phyloP scores from a whole-genome alignment of 2,329 filamentous ascomycete species.

The Ramularia endophylla region DNA sequence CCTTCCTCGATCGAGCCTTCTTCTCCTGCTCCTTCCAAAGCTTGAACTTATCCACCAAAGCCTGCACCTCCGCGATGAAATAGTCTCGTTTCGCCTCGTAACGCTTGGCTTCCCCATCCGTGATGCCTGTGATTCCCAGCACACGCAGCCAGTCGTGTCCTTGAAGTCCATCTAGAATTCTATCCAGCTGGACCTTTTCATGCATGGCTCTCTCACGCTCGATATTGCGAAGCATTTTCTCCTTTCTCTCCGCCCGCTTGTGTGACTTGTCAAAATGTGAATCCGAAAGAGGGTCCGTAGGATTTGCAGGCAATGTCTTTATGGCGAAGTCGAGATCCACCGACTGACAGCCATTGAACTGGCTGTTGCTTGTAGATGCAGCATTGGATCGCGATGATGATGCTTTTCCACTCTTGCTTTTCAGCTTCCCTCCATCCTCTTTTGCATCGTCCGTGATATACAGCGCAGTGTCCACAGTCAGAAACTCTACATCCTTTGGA shows the following conservation, averaged over 20 bases:
- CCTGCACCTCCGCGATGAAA: slow-evolving; percentile 77
- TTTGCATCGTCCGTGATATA: slow-evolving; percentile 27
- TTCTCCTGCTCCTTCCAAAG: slow-evolving; percentile 88
- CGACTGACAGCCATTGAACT: slow-evolving; percentile 18
- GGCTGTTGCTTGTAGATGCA: slow-evolving; percentile 13
- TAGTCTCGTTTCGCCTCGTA: slow-evolving; percentile 81
- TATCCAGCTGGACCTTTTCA: slow-evolving; percentile 60
- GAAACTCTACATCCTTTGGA: slow-evolving; percentile 66
- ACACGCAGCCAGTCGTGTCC: slow-evolving; percentile 89
- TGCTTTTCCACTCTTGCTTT: no score
- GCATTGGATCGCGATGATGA: slow-evolving; percentile 15
- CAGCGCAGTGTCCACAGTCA: slow-evolving; percentile 21
- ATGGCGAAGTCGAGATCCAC: slow-evolving; percentile 20
- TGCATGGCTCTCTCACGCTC: slow-evolving; percentile 62
- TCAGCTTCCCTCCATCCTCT: slow-evolving; percentile 4
- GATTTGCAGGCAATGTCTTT: slow-evolving; percentile 29
- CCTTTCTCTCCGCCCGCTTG: slow-evolving; percentile 56
- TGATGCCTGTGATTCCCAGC: slow-evolving; percentile 81
- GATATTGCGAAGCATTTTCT: slow-evolving; percentile 63
- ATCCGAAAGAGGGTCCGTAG: slow-evolving; percentile 52
- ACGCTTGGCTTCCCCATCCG: slow-evolving; percentile 76
- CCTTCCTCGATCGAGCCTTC: slow-evolving; percentile 68
- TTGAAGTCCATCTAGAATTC: slow-evolving; percentile 72
- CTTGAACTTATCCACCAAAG: slow-evolving; percentile 79
- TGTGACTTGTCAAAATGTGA: slow-evolving; percentile 53